phyloP scores from a whole-genome alignment of 164 flowering plant species.

The Piper betle region DNA sequence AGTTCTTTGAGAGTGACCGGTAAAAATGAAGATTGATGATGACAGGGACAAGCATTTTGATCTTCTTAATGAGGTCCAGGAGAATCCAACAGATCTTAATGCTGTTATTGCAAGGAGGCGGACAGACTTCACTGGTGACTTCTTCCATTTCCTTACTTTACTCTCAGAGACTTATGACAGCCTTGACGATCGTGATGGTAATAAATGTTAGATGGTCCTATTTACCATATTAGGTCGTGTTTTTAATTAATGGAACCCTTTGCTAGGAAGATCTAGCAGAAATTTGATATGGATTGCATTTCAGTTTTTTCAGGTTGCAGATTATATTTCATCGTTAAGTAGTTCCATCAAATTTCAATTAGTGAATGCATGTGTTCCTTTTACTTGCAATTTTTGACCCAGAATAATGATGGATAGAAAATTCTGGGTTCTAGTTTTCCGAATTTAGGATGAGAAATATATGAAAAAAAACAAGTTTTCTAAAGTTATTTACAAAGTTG shows the following conservation, averaged over 20 bases:
- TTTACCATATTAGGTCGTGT: background rate
- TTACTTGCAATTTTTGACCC: background rate
- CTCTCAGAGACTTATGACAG: constrained; percentile 58
- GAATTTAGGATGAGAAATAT: too few species aligned
- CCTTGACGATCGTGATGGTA: constrained; percentile 93
- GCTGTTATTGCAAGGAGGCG: constrained; percentile 61
- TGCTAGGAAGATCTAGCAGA: too few species aligned
- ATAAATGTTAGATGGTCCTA: background rate
- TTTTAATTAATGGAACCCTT: too few species aligned
- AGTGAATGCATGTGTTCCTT: too few species aligned
- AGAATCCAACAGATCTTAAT: constrained; percentile 62
- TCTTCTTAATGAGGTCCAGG: constrained; percentile 70
- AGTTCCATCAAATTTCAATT: background rate
- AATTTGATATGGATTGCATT: background rate
- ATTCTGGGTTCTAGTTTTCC: too few species aligned
- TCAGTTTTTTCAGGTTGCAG: background rate
- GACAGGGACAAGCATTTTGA: constrained; percentile 68
- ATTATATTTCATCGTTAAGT: background rate
- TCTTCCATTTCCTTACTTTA: constrained; percentile 57
- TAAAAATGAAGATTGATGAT: constrained; percentile 68
- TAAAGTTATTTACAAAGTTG: too few species aligned
- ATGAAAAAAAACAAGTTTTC: background rate
- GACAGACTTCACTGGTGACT: constrained; percentile 71
- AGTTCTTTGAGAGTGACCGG: background rate
- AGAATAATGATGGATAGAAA: too few species aligned